Conservation (phyloP, 2,329 filamentous ascomycete species). For the Hypoxylon sp. region DNA sequence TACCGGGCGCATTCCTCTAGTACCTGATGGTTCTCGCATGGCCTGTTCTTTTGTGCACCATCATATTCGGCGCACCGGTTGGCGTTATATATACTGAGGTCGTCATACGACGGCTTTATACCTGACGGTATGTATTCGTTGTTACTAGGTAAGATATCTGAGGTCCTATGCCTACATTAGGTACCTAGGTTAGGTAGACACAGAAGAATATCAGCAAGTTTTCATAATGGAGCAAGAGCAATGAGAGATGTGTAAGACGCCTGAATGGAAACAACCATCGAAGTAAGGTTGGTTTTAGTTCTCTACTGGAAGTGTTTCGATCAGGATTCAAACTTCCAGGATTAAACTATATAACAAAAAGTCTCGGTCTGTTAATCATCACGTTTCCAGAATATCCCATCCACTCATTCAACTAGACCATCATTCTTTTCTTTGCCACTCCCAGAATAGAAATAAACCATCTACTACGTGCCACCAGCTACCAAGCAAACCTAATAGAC, state of each 20-base stretch:
- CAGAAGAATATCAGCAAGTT: background rate
- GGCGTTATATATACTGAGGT: background rate
- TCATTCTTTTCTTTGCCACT: background rate
- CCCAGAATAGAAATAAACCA: background rate
- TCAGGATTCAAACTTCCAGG: background rate
- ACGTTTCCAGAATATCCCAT: background rate
- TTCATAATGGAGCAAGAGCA: slow-evolving; percentile 10
- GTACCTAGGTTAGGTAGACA: background rate
- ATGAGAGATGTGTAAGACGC: background rate
- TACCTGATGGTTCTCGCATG: background rate
- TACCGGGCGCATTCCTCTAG: slow-evolving; percentile 3
- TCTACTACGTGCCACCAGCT: background rate
- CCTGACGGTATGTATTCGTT: background rate
- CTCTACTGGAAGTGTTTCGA: background rate
- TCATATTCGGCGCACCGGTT: background rate
- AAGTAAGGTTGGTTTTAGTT: background rate
- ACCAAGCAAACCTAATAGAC: background rate
- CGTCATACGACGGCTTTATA: background rate
- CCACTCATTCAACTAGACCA: background rate
- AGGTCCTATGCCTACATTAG: background rate
- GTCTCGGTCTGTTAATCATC: background rate
- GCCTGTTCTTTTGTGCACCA: background rate
- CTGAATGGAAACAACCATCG: slow-evolving; percentile 5
- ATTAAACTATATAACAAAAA: background rate
- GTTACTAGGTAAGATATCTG: background rate